Evolutionary conservation across 495 filamentous ascomycete species (phyloP), one percentile per base, ranked within the genome.

Genomic region (Usnea hakonensis): DNA sequence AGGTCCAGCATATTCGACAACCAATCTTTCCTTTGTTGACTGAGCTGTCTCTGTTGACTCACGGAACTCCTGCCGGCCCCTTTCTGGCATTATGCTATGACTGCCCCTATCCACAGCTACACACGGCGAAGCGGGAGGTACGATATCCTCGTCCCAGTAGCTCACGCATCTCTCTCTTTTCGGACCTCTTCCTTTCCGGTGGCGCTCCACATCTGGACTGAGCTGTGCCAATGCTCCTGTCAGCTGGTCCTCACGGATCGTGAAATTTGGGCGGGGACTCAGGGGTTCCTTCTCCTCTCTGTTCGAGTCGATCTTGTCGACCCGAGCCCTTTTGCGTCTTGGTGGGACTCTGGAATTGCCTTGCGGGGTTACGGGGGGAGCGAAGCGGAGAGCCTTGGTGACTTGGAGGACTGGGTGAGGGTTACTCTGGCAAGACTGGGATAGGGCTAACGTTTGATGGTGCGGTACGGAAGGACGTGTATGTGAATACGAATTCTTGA

Each of bases 121-220:
- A 7, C 41, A 38, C 40, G 41, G 46, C 23, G 32, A 36, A 23
- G 21, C 46, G 28, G 23, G 16, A n/a, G n/a, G 13, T 11, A 69
- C 16, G n/a, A 69, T 55, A 44, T 69, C 64, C 30, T 53, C 37
- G 41, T 69, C 67, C 43, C 62, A 69, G 55, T 69, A 69, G 56
- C 64, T 67, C 54, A 43, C 41, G 40, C 67, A 69, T 30, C 67
- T 61, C 36, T 66, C 62, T 46, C 64, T 38, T 58, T 60, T 69
- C 11, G 63, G 63, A 7, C 66, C 41, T 36, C 59, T 23, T 1
- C 67, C 64, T 57, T 65, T 69, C 21, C 67, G 64, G 32, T 60
- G 44, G 14, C 38, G 38, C 33, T 66, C 62, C 30, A 69, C 67
- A 33, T 43, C 33, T 17, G 67, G 67, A 63, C 64, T 69, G 9